Conservation (phyloP, 306 rosid genomes). For the Rosa lucieae region DNA sequence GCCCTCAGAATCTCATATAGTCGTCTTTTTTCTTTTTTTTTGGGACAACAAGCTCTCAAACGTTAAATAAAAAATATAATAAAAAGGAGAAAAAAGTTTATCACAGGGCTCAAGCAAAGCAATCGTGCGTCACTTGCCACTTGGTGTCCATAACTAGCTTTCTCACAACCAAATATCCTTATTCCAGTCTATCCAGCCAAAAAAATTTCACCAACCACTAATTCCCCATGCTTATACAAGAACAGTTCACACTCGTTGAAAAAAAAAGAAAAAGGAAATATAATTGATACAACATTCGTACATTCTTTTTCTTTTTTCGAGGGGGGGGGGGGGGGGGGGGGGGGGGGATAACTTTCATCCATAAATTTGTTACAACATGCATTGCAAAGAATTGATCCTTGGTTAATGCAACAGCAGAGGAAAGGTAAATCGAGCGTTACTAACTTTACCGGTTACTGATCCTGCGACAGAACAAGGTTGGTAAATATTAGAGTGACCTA, state of each 20-base stretch:
- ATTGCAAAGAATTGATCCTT: slow-evolving; percentile 7
- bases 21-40: too few relatives aligned
- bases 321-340: neutral
- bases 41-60: too few relatives aligned
- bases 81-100: too few relatives aligned
- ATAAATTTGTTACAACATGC: slow-evolving; percentile 14
- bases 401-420: neutral
- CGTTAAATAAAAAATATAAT: too few relatives aligned
- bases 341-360: neutral
- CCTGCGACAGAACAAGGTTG: neutral
- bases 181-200: neutral
- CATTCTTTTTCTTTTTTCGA: neutral
- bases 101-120: too few relatives aligned
- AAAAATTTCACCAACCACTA: neutral
- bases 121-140: too few relatives aligned
- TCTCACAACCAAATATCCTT: too few relatives aligned
- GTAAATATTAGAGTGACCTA: slow-evolving; percentile 2
- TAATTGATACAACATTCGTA: neutral
- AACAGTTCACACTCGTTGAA: neutral
- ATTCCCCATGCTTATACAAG: neutral
- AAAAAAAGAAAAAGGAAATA: too few relatives aligned
- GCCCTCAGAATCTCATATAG: too few relatives aligned
- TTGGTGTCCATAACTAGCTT: too few relatives aligned
- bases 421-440: neutral
- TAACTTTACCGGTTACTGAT: neutral